Evolutionary conservation across 1,284 basidiomycete genomes (phyloP), one percentile per base, ranked within the genome.

Genomic region (Jaminaea rosea): DNA sequence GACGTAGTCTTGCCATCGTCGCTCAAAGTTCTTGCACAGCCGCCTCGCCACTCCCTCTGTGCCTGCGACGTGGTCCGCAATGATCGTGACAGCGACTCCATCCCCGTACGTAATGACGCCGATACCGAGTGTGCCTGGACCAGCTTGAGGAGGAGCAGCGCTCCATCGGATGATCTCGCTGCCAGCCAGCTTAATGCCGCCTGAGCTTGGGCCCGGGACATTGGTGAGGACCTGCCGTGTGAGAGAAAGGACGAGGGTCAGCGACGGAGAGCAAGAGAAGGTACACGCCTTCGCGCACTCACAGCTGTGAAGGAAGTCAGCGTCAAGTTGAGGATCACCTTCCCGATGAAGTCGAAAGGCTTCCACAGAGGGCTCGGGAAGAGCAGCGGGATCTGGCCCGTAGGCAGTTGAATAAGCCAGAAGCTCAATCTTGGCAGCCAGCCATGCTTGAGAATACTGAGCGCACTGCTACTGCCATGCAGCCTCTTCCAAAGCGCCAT

Each of bases 61-160:
- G 17, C 39, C 13, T n/a, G 19, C 39, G 39, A 71, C 66, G 13
- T 51, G 31, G 47, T 73, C 70, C 7, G 69, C 67, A 13, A 63
- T 56, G 53, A 67, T 62, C n/a, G 59, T 63, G 41, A 73, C 55
- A 31, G 52, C 52, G 26, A 69, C 59, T 3, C 52, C 51, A 21
- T 59, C 65, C 13, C 49, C 56, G 50, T 71, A 72, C 17, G 67
- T 59, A 48, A 70, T 67, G 50, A 73, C 67, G 13, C 70, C 70
- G 19, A 72, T 72, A 2, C 59, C 70, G 3, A 67, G 46, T 4
- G 67, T 72, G 10, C 58, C 58, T 34, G 65, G 65, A 10, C 65
- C 69, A 0, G 58, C 69, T 42, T 72, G 70, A 0, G 70, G 70
- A 1, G 70, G 70, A 10, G 63, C 39, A 0, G 65, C 69, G 8